A percentile compares a stretch with the other conserved stretches of the same genome.
phyloP scores from a whole-genome alignment of 805 yeast genomes.

The Ogataea haglerorum region DNA sequence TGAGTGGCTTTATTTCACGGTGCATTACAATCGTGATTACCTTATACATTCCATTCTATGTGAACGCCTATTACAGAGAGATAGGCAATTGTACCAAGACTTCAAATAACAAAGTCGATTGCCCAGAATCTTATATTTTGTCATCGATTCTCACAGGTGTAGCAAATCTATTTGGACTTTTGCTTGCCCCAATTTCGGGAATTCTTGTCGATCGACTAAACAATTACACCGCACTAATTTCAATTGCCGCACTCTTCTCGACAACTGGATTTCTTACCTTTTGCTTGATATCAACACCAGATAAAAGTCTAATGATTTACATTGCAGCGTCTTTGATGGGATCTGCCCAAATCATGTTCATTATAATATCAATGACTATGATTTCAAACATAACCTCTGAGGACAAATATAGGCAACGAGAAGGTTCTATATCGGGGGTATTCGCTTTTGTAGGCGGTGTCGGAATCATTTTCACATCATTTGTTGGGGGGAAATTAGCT shows the following conservation, averaged over 20 bases:
- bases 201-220: conserved; percentile 45
- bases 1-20: conserved; percentile 62
- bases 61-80: conserved; percentile 51
- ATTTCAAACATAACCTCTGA: conserved; percentile 37
- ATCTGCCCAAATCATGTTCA: conserved; percentile 57
- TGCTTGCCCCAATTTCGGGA: conserved; percentile 65
- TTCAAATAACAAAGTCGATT: conserved; percentile 37
- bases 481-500: conserved; percentile 58
- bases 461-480: conserved; percentile 59
- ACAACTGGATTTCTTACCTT: conserved; percentile 40
- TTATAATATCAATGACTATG: conserved; percentile 62
- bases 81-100: conserved; percentile 46
- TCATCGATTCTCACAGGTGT: conserved; percentile 70
- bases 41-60: conserved; percentile 60
- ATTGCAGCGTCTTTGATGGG: conserved; percentile 51
- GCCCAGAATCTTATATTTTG: conserved; percentile 61
- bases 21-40: conserved; percentile 57
- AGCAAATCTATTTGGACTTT: conserved; percentile 53
- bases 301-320: conserved; percentile 31
- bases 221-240: conserved; percentile 30
- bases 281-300: conserved; percentile 34
- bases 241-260: conserved; percentile 42
- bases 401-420: conserved; percentile 40
- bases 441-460: conserved; percentile 66
- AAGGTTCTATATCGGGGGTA: conserved; percentile 69